Evolutionary conservation across 345 rosid genomes (phyloP), one percentile per base, ranked within the genome.

Genomic region (Eucalyptus globulus): DNA sequence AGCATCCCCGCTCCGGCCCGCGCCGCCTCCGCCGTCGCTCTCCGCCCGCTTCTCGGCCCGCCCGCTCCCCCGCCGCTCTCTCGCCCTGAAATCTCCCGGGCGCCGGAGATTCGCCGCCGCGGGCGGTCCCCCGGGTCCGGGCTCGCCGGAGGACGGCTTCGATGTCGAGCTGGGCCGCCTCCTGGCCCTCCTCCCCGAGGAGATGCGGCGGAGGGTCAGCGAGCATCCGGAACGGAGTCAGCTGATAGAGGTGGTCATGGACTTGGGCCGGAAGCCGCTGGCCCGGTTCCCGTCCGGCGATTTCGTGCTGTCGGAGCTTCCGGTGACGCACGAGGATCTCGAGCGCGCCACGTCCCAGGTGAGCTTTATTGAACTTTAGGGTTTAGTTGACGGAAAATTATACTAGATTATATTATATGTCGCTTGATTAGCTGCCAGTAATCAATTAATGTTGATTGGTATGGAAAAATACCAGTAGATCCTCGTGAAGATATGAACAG

Each of bases 251-350:
- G 95, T 96, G 90, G 97, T 96, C 60, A 92, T 96, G 97, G 99
- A 96, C 90, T 92, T 97, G 92, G 99, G 99, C 53, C 96, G 99
- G 81, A 93, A 91, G 69, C 99, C 99, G 26, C 91, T 96, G 24
- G 97, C 99, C 40, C 93, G 99, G 81, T 97, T 96, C 89, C 99
- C 99, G 29, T 94, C 96, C 5, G 99, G 99, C n/a, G 99, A 97
- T 86, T 95, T 96, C 49, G 90, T 93, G 40, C n/a, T 96, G 88
- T 95, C 97, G 19, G 96, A 96, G 62, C 93, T 88, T 5, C 92
- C 94, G n/a, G 95, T 97, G 90, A 91, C 92, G 3, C 91, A 90
- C 69, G 91, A 95, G 87, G 97, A 94, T 88, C 91, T 96, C 14
- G 90, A 94, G 87, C 93, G 92, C 67, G 99, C 99, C 89, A 94